Evolutionary conservation across 169 alveolate genomes (phyloP), one percentile per base, ranked within the genome.

Genomic region (Babesia sp.): DNA sequence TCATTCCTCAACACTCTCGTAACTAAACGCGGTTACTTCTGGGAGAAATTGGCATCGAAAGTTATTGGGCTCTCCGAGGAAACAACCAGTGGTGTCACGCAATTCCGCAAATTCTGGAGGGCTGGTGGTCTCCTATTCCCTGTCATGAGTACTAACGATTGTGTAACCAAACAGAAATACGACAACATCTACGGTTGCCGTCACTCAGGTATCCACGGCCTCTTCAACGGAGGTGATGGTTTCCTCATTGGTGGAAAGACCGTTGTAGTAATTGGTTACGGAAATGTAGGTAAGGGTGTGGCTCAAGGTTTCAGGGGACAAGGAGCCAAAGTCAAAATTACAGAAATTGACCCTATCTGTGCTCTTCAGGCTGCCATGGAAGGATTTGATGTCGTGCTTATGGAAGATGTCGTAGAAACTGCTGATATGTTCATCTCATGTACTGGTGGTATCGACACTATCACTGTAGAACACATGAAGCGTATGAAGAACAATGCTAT

Each of bases 271-370:
- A 91, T 96, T 71, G 99, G 99, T 57, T 97, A 84, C 82, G 99
- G 99, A 39, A 98, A 97, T 85, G 99, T 97, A 53, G 99, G 99
- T 26, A 97, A 97, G 88, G 99, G 99, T 44, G 96, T 97, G 67
- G 99, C 99, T 48, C 94, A 92, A 37, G 98, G 98, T 67, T 90
- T 97, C 96, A 91, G 94, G 72, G 99, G 98, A 16, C 92, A 93
- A 34, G 99, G 99, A 28, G 98, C 99, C 56, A 93, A 97, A 59
- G 99, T 98, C 37, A 76, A 89, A 66, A 93, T 98, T 59, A 93
- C 99, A 28, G 99, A 98, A 86, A 92, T 96, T 39, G 99, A 98
- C 82, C 99, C 99, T 2, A 96, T 98, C 69, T 98, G 99, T 86
- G 99, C 99, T 28, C 91, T 98, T 59, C 98, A 98, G 88, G 98